Conservation (phyloP, 345 rosid species). For the Rhizophora mangle region DNA sequence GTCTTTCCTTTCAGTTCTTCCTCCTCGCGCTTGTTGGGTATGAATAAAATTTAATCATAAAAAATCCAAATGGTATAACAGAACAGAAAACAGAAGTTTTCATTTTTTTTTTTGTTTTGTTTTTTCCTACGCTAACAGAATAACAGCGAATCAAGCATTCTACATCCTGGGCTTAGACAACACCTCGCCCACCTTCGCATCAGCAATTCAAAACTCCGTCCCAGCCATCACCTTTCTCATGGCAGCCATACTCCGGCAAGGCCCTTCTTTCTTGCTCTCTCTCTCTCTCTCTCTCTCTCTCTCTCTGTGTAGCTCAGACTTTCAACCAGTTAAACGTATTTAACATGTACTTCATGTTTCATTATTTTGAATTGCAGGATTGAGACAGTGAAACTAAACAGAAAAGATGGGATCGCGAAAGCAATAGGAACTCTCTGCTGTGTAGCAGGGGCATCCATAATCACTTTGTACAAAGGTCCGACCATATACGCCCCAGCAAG, state of each 20-base stretch:
- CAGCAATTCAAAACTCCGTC: constrained; percentile 97
- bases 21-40: constrained; percentile 67
- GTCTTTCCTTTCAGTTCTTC: constrained; percentile 53
- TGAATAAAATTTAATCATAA: constrained; percentile 1
- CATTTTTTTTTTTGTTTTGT: too few species aligned
- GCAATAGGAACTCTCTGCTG: constrained; percentile 71
- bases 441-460: constrained; percentile 90
- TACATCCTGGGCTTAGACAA: constrained; percentile 64
- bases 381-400: constrained; percentile 70
- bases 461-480: constrained; percentile 92
- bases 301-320: background rate
- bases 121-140: constrained; percentile 20
- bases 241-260: constrained; percentile 83
- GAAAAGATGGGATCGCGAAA: constrained; percentile 85
- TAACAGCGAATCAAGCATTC: constrained; percentile 59
- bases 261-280: background rate
- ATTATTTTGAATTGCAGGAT: constrained; percentile 48
- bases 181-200: constrained; percentile 89
- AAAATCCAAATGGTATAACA: background rate
- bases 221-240: constrained; percentile 97
- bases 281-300: too few species aligned
- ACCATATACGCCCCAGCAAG: constrained; percentile 57
- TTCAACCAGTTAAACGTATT: background rate
- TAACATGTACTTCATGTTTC: background rate
- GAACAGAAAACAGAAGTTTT: background rate